These are phyloP conservation scores for Dillenia suffruticosa DNA, from an alignment of 164 flowering plant genomes.

Conservation along the genomic window DNA sequence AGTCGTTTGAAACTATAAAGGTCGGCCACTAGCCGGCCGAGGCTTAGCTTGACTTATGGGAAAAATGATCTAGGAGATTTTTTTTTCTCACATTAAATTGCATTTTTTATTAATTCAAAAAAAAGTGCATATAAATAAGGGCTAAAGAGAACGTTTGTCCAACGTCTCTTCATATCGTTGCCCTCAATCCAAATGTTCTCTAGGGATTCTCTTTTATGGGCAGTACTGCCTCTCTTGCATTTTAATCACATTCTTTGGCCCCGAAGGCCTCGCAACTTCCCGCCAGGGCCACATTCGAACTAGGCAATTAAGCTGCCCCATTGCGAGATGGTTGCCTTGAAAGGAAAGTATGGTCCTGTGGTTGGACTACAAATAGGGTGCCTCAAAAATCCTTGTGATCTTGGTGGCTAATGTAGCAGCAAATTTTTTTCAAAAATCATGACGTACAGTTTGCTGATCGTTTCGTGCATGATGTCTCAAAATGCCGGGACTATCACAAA, in stretches of 20 bases:
- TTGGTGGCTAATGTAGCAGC: conserved; percentile 31
- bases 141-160: too few relatives aligned
- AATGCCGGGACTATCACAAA: conserved; percentile 27
- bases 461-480: conserved; percentile 1
- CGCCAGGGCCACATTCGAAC: conserved; percentile 37
- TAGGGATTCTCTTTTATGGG: too few relatives aligned
- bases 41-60: too few relatives aligned
- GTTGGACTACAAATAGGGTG: conserved; percentile 45
- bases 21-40: too few relatives aligned
- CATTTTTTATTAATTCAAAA: too few relatives aligned
- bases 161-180: neutral
- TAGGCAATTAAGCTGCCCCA: conserved; percentile 29
- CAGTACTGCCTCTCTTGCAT: neutral
- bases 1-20: too few relatives aligned
- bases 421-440: conserved; percentile 45
- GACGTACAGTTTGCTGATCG: conserved; percentile 37
- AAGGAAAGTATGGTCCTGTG: conserved; percentile 34
- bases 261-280: conserved; percentile 6
- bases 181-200: too few relatives aligned
- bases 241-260: neutral
- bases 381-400: conserved; percentile 27
- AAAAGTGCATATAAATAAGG: too few relatives aligned
- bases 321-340: too few relatives aligned
- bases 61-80: too few relatives aligned
- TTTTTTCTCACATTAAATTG: too few relatives aligned